These are phyloP conservation scores for Talaromyces verruculosus DNA, from an alignment of 2,329 filamentous ascomycete species.

Conservation along the genomic window DNA sequence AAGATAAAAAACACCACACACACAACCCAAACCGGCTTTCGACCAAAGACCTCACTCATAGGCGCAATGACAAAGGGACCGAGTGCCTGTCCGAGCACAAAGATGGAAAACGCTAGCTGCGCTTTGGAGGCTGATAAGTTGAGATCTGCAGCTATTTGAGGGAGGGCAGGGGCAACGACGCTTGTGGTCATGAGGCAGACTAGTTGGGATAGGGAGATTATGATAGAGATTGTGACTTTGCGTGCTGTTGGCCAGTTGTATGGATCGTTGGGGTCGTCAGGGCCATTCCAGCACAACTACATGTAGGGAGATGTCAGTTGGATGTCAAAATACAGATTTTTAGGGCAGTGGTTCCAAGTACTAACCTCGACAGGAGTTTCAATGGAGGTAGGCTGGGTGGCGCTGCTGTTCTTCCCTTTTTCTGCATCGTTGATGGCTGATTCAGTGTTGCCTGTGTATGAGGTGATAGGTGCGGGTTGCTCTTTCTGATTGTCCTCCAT, in stretches of 20 bases:
- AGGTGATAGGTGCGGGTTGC: neutral
- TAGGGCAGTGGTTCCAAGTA: neutral
- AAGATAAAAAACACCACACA: slow-evolving; percentile 60
- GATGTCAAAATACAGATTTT: neutral
- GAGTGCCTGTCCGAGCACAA: slow-evolving; percentile 60
- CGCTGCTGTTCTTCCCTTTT: neutral
- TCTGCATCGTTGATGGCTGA: neutral
- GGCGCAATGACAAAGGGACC: slow-evolving; percentile 61
- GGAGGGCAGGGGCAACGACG: slow-evolving; percentile 48
- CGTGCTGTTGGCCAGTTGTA: slow-evolving; percentile 56
- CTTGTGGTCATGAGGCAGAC: slow-evolving; percentile 29
- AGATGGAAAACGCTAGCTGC: slow-evolving; percentile 62
- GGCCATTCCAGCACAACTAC: slow-evolving; percentile 54
- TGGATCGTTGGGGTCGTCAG: slow-evolving; percentile 58
- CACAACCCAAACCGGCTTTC: slow-evolving; percentile 55
- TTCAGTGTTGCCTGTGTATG: neutral
- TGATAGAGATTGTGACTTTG: slow-evolving; percentile 51
- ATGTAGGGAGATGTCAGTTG: neutral
- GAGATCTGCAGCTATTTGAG: slow-evolving; percentile 49
- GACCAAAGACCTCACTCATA: slow-evolving; percentile 64
- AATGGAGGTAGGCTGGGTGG: neutral
- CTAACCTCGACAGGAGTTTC: neutral
- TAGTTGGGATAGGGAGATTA: slow-evolving; percentile 47
- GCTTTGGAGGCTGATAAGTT: slow-evolving; percentile 43
- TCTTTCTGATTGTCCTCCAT: neutral